phyloP scores from a whole-genome alignment of 345 rosid genomes.

The Citropsis articulata region DNA sequence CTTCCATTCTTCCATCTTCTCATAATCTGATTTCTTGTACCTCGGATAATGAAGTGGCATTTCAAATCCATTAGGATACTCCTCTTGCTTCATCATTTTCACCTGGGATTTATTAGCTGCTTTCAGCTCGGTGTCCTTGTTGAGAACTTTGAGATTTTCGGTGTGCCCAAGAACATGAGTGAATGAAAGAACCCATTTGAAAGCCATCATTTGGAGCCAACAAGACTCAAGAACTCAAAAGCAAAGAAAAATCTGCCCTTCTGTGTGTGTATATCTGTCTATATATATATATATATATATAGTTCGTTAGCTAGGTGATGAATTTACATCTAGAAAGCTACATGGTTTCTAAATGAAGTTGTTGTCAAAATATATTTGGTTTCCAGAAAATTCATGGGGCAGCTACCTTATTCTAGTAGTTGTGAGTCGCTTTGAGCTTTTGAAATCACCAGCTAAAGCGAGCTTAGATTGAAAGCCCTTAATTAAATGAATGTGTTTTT shows the following conservation, averaged over 20 bases:
- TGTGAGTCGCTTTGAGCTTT: conserved; percentile 24
- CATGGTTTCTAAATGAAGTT: background rate
- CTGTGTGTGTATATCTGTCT: no score
- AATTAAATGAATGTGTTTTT: no score
- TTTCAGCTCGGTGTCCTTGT: background rate
- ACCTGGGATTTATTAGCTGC: background rate
- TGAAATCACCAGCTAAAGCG: conserved; percentile 3
- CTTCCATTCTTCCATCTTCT: conserved; percentile 51
- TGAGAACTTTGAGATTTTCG: background rate
- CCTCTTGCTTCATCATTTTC: conserved; percentile 20
- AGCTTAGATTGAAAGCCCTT: no score
- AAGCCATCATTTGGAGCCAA: conserved; percentile 24
- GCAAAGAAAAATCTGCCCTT: background rate
- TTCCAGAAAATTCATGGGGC: background rate
- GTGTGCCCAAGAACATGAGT: conserved; percentile 33
- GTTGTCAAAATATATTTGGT: background rate
- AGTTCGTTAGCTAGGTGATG: background rate
- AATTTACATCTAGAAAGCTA: background rate
- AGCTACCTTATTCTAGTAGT: background rate
- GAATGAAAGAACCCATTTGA: conserved; percentile 31
- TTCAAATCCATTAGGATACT: conserved; percentile 41
- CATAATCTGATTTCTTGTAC: conserved; percentile 44
- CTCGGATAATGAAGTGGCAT: conserved; percentile 61
- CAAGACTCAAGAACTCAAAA: background rate
- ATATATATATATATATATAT: background rate